Base-by-base conservation (phyloP, 805 yeast species). In the Cyberlindnera xylosilytica region DNA sequence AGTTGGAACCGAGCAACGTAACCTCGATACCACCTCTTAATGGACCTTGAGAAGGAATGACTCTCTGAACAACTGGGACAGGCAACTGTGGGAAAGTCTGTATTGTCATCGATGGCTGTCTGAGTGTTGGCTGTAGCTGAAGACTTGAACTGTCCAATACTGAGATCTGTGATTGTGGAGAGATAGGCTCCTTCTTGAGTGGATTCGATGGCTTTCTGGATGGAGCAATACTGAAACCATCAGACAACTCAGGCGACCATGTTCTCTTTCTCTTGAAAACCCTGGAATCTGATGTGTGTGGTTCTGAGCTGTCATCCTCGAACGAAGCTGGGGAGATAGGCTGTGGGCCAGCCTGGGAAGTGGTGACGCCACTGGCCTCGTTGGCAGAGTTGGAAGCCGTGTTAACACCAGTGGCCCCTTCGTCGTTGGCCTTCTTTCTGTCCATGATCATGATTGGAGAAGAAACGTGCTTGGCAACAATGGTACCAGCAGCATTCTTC, bases 11-110 rank as follows among this genome's bases (percentile, higher is more conserved):
- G 34, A 93, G 69, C 38, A 93, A 67, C 0, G 99, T 93, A 7
- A 93, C 87, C 62, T 93, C 99, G 33, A 90, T 83, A 15, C 99
- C 99, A 51, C 99, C 99, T 49, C 96, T 75, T 11, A 89, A 76
- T 9, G 97, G 96, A 3, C 99, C 99, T 61, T 87, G 93, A 0
- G 95, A 83, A 1, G 99, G 99, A 44, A 93, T 90, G 10, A 93
- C 83, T 45, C 96, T 74, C 61, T 88, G 91, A 40, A 91, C 82
- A 0, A 46, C 29, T 27, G 59, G 56, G 5, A 36, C 32, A 20
- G 36, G 41, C 22, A 17, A 30, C 13, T 38, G 45, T 29, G 40
- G 31, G 6, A 19, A 15, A 15, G 32, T 6, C 19, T n/a, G 32
- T 5, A 15, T 8, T 7, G 32, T 15, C 6, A n/a, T 29, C 6